Evolutionary conservation across 1,139 yeast species (phyloP), one percentile per base, ranked within the genome.

Genomic region (Pneumocystis canis): DNA sequence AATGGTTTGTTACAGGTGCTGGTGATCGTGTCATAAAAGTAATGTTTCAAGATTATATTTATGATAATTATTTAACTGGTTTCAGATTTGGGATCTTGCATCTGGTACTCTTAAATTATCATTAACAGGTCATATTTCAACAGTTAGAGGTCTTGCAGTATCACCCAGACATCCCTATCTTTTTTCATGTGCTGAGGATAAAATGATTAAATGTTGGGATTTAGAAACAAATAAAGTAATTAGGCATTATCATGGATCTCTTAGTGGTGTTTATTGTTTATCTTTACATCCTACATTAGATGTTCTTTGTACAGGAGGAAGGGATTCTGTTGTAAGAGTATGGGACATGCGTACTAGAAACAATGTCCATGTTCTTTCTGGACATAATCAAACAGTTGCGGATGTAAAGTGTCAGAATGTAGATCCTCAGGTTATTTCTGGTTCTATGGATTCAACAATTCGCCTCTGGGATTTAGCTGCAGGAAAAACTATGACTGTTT

Each of bases 171-270:
- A 83, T 70, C 97, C 97, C 0, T 92, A 92, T 73, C 76, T 94
- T 75, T 94, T 89, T 71, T 83, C 94, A 11, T 94, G 94, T 33
- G 87, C 96, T 53, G 97, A 92, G 71, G 99, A 94, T 74, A 90
- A 90, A 72, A 81, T 89, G 54, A 89, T 89, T n/a, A 83, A 89
- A 70, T 90, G 97, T 74, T 94, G 97, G 97, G 98, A 94, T 75
- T 77, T 94, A 69, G 97, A 92, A 73, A 81, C 84, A 69, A 88
- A 92, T 68, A 82, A 83, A 69, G 84, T 88, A 1, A 82, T 89
- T 18, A 77, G 97, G 63, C 89, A 89, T 69, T 94, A 88, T 72
- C 95, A 90, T 73, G 99, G 98, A 3, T 98, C 92, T 74, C 79
- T 89, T 35, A 88, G 95, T 28, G 95, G 96, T 2, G 88, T 94